phyloP scores from a whole-genome alignment of 202 grass and related monocot species.

The Saccharum hybrid region DNA sequence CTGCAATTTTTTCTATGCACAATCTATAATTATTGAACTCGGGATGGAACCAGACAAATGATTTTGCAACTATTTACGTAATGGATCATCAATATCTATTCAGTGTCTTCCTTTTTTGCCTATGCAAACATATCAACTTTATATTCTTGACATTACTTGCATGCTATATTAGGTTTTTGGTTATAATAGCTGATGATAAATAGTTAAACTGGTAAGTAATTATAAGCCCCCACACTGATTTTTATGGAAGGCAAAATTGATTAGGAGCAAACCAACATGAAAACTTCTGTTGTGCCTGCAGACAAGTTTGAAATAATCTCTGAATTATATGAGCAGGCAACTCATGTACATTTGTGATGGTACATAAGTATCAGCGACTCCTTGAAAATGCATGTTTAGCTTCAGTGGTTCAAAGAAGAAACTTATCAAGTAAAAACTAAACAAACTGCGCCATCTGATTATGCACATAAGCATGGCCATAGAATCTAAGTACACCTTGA shows the following conservation, averaged over 20 bases:
- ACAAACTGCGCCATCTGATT: background rate
- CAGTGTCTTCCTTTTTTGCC: constrained; percentile 9
- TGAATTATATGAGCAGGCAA: background rate
- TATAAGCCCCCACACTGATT: background rate
- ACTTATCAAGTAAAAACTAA: constrained; percentile 11
- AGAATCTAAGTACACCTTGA: background rate
- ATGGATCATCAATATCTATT: background rate
- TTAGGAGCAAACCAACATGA: background rate
- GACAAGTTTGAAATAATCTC: constrained; percentile 9
- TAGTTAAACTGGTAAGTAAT: background rate
- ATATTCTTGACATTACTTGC: background rate
- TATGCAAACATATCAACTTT: background rate
- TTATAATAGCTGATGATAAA: background rate
- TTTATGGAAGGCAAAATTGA: background rate
- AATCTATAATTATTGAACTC: background rate
- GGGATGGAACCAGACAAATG: background rate
- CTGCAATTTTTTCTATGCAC: background rate
- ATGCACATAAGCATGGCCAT: constrained; percentile 14
- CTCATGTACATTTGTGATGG: background rate
- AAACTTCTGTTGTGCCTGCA: background rate
- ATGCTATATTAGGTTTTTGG: constrained; percentile 16
- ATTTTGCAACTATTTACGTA: background rate
- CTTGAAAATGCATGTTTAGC: background rate
- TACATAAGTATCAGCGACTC: background rate
- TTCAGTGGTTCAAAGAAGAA: background rate